Percentiles rank a stretch among this genome's conserved stretches.
Evolutionary conservation across 2,329 filamentous ascomycete species (phyloP).

Genomic region (Ophiocordyceps polyrhachis-furcata): DNA sequence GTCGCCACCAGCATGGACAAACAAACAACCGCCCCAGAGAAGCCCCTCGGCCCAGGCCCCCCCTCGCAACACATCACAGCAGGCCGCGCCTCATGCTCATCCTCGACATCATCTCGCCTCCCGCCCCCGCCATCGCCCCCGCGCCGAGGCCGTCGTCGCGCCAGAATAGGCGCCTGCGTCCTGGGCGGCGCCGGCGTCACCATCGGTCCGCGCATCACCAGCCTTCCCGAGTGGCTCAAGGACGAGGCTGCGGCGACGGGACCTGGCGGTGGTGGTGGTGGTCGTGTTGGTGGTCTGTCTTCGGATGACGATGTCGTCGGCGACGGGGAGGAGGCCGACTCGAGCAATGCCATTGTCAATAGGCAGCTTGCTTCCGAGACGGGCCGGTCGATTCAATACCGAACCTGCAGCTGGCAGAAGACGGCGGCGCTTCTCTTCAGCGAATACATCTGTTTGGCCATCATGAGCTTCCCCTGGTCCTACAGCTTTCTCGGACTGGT

Average conservation of each 20-base stretch:
- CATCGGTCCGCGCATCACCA: constrained; percentile 33
- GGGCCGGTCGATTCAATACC: constrained; percentile 69
- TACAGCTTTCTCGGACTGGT: constrained; percentile 78
- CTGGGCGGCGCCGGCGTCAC: constrained; percentile 21
- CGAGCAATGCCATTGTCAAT: constrained; percentile 22
- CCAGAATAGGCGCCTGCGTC: constrained; percentile 9
- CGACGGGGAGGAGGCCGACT: not conserved
- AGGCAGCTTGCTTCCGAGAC: constrained; percentile 61
- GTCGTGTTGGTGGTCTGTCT: not conserved
- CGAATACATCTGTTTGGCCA: constrained; percentile 81
- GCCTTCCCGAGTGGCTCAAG: constrained; percentile 19
- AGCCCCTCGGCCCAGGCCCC: not conserved
- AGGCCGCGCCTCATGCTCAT: not conserved
- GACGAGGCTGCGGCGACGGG: constrained; percentile 14
- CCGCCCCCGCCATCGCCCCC: not conserved
- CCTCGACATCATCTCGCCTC: not conserved
- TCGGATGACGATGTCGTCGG: not conserved
- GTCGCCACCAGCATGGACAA: not conserved
- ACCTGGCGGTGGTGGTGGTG: constrained; percentile 17
- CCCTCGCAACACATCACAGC: not conserved
- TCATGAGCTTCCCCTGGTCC: constrained; percentile 93
- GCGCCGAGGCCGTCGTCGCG: not conserved
- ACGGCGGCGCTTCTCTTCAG: constrained; percentile 81
- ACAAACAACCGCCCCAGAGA: not conserved
- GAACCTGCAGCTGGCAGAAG: constrained; percentile 91